Conservation (phyloP, 2,329 filamentous ascomycete genomes). For the Grosmannia huntii region DNA sequence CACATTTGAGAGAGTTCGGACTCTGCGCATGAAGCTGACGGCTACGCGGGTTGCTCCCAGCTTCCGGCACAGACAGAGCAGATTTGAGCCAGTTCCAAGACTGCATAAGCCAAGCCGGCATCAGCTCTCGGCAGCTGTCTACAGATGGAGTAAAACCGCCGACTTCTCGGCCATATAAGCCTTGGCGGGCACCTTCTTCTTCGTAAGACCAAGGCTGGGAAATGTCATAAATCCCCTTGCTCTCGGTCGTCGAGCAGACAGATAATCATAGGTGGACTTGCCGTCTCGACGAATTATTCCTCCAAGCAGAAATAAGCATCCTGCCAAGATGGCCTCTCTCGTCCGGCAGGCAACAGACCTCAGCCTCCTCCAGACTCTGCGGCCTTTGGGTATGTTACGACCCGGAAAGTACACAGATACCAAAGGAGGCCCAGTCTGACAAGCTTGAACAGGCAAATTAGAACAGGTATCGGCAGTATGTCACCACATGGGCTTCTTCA, state of each 20-base stretch:
- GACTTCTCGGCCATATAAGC: too few species aligned
- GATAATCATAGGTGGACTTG: background rate
- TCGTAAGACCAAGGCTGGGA: too few species aligned
- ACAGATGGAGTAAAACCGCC: too few species aligned
- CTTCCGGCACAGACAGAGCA: background rate
- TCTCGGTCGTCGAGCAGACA: too few species aligned
- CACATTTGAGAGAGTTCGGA: constrained; percentile 1
- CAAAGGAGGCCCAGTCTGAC: background rate
- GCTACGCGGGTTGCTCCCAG: background rate
- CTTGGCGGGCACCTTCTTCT: too few species aligned
- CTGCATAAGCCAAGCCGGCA: background rate
- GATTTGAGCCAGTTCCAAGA: background rate
- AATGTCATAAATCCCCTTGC: too few species aligned
- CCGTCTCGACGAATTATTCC: background rate
- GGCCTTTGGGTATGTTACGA: background rate
- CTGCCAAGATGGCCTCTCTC: background rate
- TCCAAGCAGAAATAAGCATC: background rate
- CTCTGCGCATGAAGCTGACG: background rate
- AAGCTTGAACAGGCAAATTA: background rate
- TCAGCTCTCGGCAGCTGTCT: too few species aligned
- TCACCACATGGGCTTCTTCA: background rate
- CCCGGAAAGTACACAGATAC: background rate
- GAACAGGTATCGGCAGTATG: background rate
- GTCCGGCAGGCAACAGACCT: background rate
- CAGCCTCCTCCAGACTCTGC: background rate